phyloP scores from a whole-genome alignment of 805 yeast genomes.

The Hanseniaspora taiwanica region DNA sequence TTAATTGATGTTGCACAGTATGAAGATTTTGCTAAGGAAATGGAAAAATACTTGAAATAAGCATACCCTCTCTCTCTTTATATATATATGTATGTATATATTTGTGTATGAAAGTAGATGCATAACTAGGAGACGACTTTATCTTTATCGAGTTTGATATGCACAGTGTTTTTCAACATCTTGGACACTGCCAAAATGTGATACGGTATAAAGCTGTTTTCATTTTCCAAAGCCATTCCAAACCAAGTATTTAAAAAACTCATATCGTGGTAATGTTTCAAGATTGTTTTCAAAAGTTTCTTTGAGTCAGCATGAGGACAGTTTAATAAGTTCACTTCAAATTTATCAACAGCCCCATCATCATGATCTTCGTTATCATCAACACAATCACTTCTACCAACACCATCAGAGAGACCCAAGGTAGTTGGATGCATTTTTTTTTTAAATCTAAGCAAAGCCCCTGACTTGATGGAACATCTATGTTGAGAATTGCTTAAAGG shows the following conservation, averaged over 20 bases:
- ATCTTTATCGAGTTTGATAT: conserved; percentile 32
- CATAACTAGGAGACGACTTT: conserved; percentile 1
- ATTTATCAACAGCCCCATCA: conserved; percentile 23
- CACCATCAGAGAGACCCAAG: neutral
- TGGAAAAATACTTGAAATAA: conserved; percentile 3
- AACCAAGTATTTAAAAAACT: conserved; percentile 29
- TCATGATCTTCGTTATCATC: conserved; percentile 15
- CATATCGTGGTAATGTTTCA: conserved; percentile 49
- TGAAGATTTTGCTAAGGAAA: neutral
- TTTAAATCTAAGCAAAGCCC: conserved; percentile 40
- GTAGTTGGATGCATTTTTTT: conserved; percentile 6
- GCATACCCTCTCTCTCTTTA: no score
- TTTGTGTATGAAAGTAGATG: neutral
- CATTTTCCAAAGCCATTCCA: conserved; percentile 22
- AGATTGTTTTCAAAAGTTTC: conserved; percentile 38
- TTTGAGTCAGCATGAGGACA: conserved; percentile 58
- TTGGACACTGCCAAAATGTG: conserved; percentile 59
- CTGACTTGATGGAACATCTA: conserved; percentile 56
- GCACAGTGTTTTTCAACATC: conserved; percentile 43
- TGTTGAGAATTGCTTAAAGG: conserved; percentile 62
- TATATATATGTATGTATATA: neutral
- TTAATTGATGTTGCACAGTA: conserved; percentile 2
- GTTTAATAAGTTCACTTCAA: conserved; percentile 57
- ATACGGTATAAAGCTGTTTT: conserved; percentile 46
- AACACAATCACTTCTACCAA: neutral